Percentiles rank a stretch among this genome's conserved stretches.
Evolutionary conservation across 192 early-diverging fungal species (phyloP).

Genomic region (Backusella liffmaniae): DNA sequence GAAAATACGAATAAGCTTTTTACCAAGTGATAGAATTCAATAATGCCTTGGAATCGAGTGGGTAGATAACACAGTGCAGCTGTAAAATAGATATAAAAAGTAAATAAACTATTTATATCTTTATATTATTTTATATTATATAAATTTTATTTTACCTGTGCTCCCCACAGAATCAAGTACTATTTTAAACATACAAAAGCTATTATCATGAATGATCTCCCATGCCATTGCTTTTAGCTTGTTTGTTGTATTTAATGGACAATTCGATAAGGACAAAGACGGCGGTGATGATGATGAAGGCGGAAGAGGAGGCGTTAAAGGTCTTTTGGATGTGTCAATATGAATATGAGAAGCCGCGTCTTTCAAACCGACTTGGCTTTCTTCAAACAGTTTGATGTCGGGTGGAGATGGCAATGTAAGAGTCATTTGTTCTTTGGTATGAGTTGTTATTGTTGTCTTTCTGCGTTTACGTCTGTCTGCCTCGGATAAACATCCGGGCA

Average conservation of each 20-base stretch:
- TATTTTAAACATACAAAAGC: conserved; percentile 17
- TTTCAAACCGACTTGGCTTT: background rate
- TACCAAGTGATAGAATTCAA: conserved; percentile 22
- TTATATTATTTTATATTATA: background rate
- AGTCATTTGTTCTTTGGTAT: background rate
- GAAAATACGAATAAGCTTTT: background rate
- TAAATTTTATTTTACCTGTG: background rate
- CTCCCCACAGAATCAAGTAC: conserved; percentile 12
- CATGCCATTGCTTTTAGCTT: background rate
- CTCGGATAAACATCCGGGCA: background rate
- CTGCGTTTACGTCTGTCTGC: conserved; percentile 13
- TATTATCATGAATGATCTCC: conserved; percentile 8
- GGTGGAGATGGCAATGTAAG: conserved; percentile 5
- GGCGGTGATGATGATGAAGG: background rate
- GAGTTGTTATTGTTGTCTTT: background rate
- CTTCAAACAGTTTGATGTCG: background rate
- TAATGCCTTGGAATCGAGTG: conserved; percentile 8
- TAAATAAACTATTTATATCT: background rate
- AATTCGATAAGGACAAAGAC: background rate
- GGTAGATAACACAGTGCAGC: conserved; percentile 24
- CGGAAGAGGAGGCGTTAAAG: background rate
- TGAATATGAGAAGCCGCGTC: background rate
- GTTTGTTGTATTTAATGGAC: background rate
- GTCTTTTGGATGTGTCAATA: background rate
- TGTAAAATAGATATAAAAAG: background rate